Percentiles rank a stretch among this genome's conserved stretches.
Evolutionary conservation across 495 filamentous ascomycete species (phyloP).

Genomic region (Penicillium riverlandense): DNA sequence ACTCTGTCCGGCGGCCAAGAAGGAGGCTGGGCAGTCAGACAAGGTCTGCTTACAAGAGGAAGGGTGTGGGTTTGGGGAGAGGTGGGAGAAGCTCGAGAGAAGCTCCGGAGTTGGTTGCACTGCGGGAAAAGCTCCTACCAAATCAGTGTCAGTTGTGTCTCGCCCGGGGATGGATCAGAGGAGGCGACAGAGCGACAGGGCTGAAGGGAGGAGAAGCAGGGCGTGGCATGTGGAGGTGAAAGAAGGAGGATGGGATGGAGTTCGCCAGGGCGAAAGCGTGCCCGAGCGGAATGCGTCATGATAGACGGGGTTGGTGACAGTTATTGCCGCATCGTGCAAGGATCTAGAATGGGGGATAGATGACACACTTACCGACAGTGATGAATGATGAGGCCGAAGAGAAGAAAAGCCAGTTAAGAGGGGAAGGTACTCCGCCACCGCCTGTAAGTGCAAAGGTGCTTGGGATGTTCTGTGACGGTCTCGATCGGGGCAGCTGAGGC

Average conservation of each 20-base stretch:
- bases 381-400: no score
- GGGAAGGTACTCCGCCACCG: conserved; percentile 22
- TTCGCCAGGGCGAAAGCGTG: no score
- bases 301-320: conserved; percentile 12
- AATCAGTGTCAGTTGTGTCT: conserved; percentile 1
- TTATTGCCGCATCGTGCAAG: no score
- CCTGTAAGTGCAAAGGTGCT: conserved; percentile 12
- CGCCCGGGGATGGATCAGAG: no score
- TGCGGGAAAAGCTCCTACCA: conserved; percentile 13
- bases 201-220: not conserved
- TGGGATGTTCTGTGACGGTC: conserved; percentile 10
- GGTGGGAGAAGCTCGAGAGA: conserved; percentile 3
- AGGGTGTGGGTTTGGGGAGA: not conserved
- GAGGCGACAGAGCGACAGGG: no score
- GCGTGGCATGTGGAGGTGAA: conserved; percentile 15
- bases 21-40: no score
- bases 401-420: not conserved
- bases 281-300: conserved; percentile 34
- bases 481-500: conserved; percentile 4
- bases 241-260: conserved; percentile 6
- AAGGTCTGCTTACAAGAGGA: no score
- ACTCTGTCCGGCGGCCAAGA: no score
- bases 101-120: conserved; percentile 13
- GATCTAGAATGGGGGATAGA: no score
- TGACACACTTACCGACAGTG: no score